Evolutionary conservation across 352 stramenopile genomes (phyloP).

Genomic region (Halophytophthora polymorphica): DNA sequence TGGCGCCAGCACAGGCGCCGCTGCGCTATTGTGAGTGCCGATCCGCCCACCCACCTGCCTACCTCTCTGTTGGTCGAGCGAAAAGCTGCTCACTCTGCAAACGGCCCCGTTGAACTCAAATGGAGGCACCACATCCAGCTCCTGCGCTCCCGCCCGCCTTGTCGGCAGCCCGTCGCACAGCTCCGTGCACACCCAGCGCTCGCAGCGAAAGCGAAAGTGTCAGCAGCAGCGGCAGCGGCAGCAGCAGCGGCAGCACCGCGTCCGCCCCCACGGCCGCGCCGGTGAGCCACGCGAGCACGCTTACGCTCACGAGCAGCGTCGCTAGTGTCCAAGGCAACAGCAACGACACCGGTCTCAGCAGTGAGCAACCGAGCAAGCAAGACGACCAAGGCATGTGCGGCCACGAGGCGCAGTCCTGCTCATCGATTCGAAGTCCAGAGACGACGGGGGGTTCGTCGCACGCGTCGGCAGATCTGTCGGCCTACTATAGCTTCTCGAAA

Average conservation of each 20-base stretch:
- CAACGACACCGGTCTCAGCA: background rate
- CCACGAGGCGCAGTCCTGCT: conserved; percentile 10
- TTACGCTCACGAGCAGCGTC: conserved; percentile 16
- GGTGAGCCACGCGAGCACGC: conserved; percentile 25
- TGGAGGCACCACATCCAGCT: too few relatives aligned
- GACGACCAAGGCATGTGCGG: conserved; percentile 1
- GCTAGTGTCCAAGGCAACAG: conserved; percentile 6
- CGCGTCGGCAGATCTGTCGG: conserved; percentile 42
- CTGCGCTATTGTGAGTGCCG: too few relatives aligned
- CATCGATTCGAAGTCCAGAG: conserved; percentile 3
- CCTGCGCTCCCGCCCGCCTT: too few relatives aligned
- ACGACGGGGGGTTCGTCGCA: conserved; percentile 12
- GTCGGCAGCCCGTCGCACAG: too few relatives aligned
- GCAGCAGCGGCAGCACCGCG: conserved; percentile 21
- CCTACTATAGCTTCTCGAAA: conserved; percentile 66
- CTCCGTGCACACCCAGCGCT: too few relatives aligned
- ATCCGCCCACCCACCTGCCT: too few relatives aligned
- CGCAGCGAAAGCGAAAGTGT: too few relatives aligned
- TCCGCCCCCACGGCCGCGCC: conserved; percentile 16
- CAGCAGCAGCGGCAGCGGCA: too few relatives aligned
- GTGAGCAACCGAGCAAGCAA: conserved; percentile 2
- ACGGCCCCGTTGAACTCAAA: too few relatives aligned
- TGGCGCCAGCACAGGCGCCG: too few relatives aligned
- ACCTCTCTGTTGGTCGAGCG: too few relatives aligned
- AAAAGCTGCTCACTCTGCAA: too few relatives aligned